These are phyloP conservation scores for Hyphodiscus sp. DNA, from an alignment of 2,329 filamentous ascomycete species.

Conservation along the genomic window DNA sequence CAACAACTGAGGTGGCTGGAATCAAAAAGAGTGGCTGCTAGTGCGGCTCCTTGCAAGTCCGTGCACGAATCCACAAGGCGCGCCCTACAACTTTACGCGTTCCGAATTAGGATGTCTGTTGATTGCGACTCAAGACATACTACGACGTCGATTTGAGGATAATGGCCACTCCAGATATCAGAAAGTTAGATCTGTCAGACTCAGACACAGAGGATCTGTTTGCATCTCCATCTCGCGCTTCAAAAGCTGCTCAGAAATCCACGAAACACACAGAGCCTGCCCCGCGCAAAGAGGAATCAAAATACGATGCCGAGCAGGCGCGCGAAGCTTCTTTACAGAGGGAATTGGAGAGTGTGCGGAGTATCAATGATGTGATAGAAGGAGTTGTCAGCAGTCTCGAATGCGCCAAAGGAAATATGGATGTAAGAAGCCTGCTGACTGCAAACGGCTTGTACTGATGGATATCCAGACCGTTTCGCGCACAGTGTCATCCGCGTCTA, in stretches of 20 bases:
- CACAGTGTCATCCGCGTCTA: constrained; percentile 82
- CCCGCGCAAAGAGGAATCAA: constrained; percentile 38
- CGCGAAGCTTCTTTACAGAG: constrained; percentile 68
- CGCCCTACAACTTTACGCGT: constrained; percentile 11
- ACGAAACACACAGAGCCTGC: constrained; percentile 23
- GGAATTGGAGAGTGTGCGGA: constrained; percentile 76
- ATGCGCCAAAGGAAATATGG: constrained; percentile 71
- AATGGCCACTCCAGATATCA: constrained; percentile 41
- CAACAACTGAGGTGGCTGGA: background rate
- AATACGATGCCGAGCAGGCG: constrained; percentile 57
- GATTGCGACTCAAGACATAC: background rate
- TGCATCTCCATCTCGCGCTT: constrained; percentile 44
- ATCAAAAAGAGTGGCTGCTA: background rate
- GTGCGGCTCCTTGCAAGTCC: background rate
- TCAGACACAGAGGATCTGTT: constrained; percentile 52
- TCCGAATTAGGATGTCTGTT: background rate
- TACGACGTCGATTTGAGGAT: constrained; percentile 1
- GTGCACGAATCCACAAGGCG: too few species aligned
- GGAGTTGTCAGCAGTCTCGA: constrained; percentile 65
- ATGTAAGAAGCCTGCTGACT: constrained; percentile 39
- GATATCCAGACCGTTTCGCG: constrained; percentile 64
- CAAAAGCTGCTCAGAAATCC: constrained; percentile 22
- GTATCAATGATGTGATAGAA: constrained; percentile 85
- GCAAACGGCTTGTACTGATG: constrained; percentile 3
- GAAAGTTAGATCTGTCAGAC: constrained; percentile 45